Evolutionary conservation across 75 land plant genomes (phyloP).

Genomic region (Sequoia sempervirens): DNA sequence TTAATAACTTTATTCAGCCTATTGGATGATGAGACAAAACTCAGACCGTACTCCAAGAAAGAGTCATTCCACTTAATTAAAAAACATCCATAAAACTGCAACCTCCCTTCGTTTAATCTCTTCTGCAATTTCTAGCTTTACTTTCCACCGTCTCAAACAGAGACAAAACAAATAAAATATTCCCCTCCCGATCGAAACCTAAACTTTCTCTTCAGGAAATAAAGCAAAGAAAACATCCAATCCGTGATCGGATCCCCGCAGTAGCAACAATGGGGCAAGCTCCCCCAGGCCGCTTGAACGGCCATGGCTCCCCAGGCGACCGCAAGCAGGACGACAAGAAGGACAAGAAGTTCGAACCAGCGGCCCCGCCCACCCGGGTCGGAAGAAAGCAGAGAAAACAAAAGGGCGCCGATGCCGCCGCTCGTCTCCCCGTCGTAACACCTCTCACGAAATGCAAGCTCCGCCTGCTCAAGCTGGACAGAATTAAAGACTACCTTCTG

Average conservation of each 20-base stretch:
- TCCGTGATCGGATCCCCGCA: not conserved
- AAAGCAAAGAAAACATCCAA: not conserved
- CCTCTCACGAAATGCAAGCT: conserved; percentile 85
- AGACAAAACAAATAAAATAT: not conserved
- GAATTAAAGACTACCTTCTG: conserved; percentile 77
- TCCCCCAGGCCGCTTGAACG: not conserved
- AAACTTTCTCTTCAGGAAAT: not conserved
- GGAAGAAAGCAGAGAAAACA: conserved; percentile 90
- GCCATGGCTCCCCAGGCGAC: conserved; percentile 36
- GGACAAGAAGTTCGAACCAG: conserved; percentile 86
- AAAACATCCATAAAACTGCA: no score
- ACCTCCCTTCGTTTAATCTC: no score
- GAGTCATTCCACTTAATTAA: no score
- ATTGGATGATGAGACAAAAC: no score
- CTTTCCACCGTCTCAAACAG: not conserved
- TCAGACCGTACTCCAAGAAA: no score
- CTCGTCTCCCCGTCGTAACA: conserved; percentile 72
- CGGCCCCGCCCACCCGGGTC: conserved; percentile 80
- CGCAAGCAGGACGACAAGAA: conserved; percentile 68
- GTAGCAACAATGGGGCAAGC: not conserved
- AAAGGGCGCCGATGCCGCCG: conserved; percentile 88
- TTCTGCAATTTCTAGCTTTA: no score
- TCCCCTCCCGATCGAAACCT: not conserved
- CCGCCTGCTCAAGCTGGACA: conserved; percentile 76
- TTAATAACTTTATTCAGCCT: no score